Evolutionary conservation across 768 basidiomycete genomes (phyloP).

Genomic region (Paxillus ammoniavirescens): DNA sequence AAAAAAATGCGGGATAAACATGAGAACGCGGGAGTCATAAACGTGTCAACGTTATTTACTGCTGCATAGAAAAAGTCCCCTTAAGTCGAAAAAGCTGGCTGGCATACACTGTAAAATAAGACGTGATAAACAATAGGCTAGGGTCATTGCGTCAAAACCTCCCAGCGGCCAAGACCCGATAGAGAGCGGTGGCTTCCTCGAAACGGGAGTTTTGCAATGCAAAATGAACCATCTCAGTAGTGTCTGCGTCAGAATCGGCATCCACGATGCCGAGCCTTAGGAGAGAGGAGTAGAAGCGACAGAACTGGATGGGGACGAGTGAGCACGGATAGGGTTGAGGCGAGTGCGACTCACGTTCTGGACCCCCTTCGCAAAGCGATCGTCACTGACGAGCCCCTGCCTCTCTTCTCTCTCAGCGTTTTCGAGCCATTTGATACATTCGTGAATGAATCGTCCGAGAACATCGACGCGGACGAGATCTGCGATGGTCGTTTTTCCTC

Average conservation of each 20-base stretch:
- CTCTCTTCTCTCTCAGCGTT: constrained; percentile 65
- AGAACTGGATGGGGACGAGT: constrained; percentile 45
- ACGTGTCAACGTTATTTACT: background rate
- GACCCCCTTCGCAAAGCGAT: constrained; percentile 69
- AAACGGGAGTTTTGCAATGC: constrained; percentile 68
- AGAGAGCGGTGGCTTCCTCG: constrained; percentile 74
- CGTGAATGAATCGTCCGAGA: constrained; percentile 70
- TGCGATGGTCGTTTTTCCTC: constrained; percentile 56
- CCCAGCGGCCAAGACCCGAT: constrained; percentile 55
- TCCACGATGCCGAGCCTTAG: constrained; percentile 68
- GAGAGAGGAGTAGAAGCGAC: constrained; percentile 72
- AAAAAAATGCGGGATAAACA: background rate
- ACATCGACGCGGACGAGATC: constrained; percentile 64
- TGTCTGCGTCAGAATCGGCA: constrained; percentile 60
- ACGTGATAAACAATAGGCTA: background rate
- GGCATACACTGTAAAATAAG: constrained; percentile 5
- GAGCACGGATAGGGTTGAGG: constrained; percentile 4
- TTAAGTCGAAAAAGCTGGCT: constrained; percentile 16
- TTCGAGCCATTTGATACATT: constrained; percentile 69
- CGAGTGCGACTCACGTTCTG: constrained; percentile 53
- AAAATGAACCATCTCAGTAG: constrained; percentile 78
- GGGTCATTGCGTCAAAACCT: constrained; percentile 25
- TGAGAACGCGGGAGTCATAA: background rate
- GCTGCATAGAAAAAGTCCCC: constrained; percentile 8
- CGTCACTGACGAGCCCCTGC: constrained; percentile 67